phyloP scores from a whole-genome alignment of 2,329 filamentous ascomycete genomes.

The Fusarium musae region DNA sequence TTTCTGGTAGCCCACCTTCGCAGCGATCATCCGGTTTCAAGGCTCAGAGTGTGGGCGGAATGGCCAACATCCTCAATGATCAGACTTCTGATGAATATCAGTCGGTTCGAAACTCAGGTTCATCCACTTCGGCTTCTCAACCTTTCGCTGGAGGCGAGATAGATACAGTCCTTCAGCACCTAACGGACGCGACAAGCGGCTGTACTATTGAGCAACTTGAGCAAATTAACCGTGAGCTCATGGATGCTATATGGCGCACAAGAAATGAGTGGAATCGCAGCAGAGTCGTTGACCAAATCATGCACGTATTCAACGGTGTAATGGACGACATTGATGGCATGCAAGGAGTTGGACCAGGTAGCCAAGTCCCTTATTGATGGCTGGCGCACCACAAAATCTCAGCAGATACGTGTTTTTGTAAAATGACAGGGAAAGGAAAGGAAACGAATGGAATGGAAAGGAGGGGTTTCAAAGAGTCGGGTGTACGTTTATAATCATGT shows the following conservation, averaged over 20 bases:
- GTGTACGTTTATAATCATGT: slow-evolving; percentile 33
- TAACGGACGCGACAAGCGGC: slow-evolving; percentile 76
- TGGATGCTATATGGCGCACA: slow-evolving; percentile 87
- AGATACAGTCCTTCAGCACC: slow-evolving; percentile 66
- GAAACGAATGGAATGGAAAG: not conserved
- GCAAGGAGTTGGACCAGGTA: slow-evolving; percentile 57
- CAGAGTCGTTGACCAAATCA: slow-evolving; percentile 72
- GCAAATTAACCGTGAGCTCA: slow-evolving; percentile 89
- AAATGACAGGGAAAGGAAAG: slow-evolving; percentile 16
- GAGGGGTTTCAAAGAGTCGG: slow-evolving; percentile 31
- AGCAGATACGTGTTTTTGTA: not conserved
- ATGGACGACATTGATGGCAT: slow-evolving; percentile 73
- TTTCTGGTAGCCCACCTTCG: slow-evolving; percentile 52
- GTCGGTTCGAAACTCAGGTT: slow-evolving; percentile 46
- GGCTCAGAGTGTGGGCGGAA: slow-evolving; percentile 43
- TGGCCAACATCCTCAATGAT: slow-evolving; percentile 55
- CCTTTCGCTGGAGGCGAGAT: slow-evolving; percentile 63
- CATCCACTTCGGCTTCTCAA: slow-evolving; percentile 58
- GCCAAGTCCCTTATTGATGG: slow-evolving; percentile 50
- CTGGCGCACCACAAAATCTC: not conserved
- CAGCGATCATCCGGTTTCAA: slow-evolving; percentile 49
- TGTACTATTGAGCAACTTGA: slow-evolving; percentile 94
- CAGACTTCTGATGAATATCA: slow-evolving; percentile 50
- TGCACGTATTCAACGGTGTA: slow-evolving; percentile 78
- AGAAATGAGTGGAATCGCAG: slow-evolving; percentile 86